Evolutionary conservation across 148 eudicot genomes (phyloP), one percentile per base, ranked within the genome.

Genomic region (Vaccinium macrocarpon): DNA sequence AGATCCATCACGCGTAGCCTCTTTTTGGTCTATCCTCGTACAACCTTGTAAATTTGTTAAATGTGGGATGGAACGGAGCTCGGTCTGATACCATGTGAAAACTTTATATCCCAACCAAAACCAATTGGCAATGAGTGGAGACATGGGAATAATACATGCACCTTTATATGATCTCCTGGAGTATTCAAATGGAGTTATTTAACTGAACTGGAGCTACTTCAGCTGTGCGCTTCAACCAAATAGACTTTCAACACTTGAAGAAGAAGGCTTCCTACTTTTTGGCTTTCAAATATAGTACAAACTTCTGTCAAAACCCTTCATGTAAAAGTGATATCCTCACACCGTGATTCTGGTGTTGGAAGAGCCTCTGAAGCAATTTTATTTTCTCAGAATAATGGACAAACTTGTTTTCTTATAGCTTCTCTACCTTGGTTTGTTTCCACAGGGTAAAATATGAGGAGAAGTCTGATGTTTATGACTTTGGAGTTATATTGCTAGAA

Each of bases 401-500:
- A 46, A 15, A 27, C 21, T 51, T 71, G 27, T 70, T 48, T 68
- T 66, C 27, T 29, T 14, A 32, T 61, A 59, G 68, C 42, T 78
- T 62, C 64, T 75, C 13, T 49, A 32, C 48, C n/a, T 72, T 29
- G 18, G 48, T 25, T 80, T 52, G 49, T 18, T 81, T 68, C 68
- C 35, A 72, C 89, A 94, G 98, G 88, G 84, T 83, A 64, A 87
- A 88, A 71, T 84, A 92, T 72, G 92, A 92, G 61, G 99, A 96
- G 48, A 93, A 92, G 89, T 78, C 64, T 62, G 98, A 95, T 82
- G 83, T 97, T 11, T 91, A 93, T 71, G 95, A 93, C 84, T 93
- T 95, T 75, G 99, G 99, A 80, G 94, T 92, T 13, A 90, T 97
- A 88, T 81, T 95, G 78, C 91, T 95, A 2, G 98, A 97, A 79